Base-by-base conservation (phyloP, 1,139 yeast species). In the Scheffersomyces segobiensis region DNA sequence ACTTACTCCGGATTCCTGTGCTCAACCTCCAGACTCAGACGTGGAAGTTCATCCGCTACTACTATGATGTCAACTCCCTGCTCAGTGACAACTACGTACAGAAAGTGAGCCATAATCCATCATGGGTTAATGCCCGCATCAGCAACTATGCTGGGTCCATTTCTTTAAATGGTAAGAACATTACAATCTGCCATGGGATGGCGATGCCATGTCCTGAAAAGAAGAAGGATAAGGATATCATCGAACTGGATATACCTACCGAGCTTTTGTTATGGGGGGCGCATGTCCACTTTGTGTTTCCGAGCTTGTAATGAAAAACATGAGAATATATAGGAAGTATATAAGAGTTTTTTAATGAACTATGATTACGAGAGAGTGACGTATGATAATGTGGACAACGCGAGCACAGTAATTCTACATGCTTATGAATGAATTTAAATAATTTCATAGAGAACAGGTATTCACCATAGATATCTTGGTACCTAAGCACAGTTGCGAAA, bases 1-100 rank as follows among this genome's bases (percentile, higher is more conserved):
- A 77, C 53, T 63, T 73, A 14, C 69, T 76, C 54, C 68, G 84
- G 53, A 65, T 80, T 22, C 71, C 79, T 19, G 77, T 73, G 5
- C 71, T 78, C 55, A 79, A 79, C 62, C 66, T 80, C 52, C 75
- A 72, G 54, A 77, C 83, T 0, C 83, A 79, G 63, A 77, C 79
- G 2, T 80, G 83, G 83, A 71, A 74, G 52, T 80, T 77, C 60
- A 64, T 74, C 61, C 67, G 74, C 50, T 79, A 72, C 62, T 75
- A 71, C 61, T 74, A 71, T 60, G 81, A 79, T 58, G 61, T 76
- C 17, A 63, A 69, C 49, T 74, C 71, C 54, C 67, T 70, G 18
- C 53, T 63, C 39, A 67, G 68, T 24, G 68, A 69, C 5, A 59
- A 61, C 32, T 71, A 69, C 55, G 58, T 73, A n/a, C 68, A 73